Conservation (phyloP, 441 rosid species). For the Populus tomentosa region DNA sequence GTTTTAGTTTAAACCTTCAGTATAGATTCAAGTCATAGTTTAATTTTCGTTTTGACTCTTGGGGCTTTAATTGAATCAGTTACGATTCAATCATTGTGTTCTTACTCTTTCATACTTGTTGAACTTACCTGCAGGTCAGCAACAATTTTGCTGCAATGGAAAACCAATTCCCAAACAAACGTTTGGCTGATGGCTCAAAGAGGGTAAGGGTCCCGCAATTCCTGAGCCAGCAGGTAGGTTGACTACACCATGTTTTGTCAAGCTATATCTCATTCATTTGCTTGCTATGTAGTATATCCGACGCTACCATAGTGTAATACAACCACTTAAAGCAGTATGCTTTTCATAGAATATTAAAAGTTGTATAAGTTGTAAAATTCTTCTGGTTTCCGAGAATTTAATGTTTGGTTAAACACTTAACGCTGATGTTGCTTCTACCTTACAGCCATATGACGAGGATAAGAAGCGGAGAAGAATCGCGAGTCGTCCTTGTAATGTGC, state of each 20-base stretch:
- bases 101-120: background rate
- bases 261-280: background rate
- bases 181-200: slow-evolving; percentile 82
- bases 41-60: background rate
- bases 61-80: background rate
- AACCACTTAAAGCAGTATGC: background rate
- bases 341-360: background rate
- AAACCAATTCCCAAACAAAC: slow-evolving; percentile 56
- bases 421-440: background rate
- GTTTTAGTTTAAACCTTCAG: background rate
- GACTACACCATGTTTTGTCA: background rate
- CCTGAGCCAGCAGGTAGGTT: slow-evolving; percentile 52
- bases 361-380: background rate
- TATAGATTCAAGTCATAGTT: background rate
- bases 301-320: background rate
- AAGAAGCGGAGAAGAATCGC: slow-evolving; percentile 31
- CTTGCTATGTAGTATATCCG: background rate
- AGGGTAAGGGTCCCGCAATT: slow-evolving; percentile 63
- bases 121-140: slow-evolving; percentile 42
- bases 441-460: slow-evolving; percentile 39
- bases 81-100: background rate
- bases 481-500: slow-evolving; percentile 37
- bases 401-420: background rate
- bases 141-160: slow-evolving; percentile 34
- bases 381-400: background rate